Base-by-base conservation (phyloP, 768 basidiomycete species). In the Boletus insuetus region DNA sequence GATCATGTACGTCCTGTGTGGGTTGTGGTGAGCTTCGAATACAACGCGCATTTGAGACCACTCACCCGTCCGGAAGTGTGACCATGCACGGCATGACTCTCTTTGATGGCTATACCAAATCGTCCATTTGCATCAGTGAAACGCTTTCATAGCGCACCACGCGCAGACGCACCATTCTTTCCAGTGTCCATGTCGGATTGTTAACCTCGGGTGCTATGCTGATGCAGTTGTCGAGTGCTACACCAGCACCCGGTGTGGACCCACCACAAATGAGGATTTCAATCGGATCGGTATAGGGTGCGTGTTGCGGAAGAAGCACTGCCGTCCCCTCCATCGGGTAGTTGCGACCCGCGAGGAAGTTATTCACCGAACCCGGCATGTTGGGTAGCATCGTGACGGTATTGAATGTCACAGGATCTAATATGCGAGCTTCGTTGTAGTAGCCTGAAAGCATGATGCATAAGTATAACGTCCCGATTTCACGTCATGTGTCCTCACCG, bases 1-100 rank as follows among this genome's bases (percentile, higher is more conserved):
- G 60, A 92, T 89, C 73, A 91, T 71, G 73, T 82, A 81, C 0
- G 87, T 89, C n/a, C 87, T 88, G 59, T 83, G 82, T 4, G 13
- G 4, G 0, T 20, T 17, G 0, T 11, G 3, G 40, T 65, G 0
- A 66, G 29, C 24, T 9, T n/a, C 49, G 3, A 7, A 1, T 12
- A 16, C 16, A 7, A 20, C 14, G 2, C 3, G 5, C 19, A n/a
- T 13, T 5, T 6, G 6, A 6, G 5, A 12, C 5, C 6, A n/a
- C 62, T 59, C 49, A 66, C 62, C 66, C 69, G 39, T 72, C 69
- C 0, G 89, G 89, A 34, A 91, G 78, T 0, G 82, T 77, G 46
- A 80, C 84, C 71, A 89, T 84, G 74, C 86, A 87, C 2, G 86
- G 73, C 85, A 92, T 86, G 17, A 91, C 90, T 54, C 90, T 84